Base-by-base conservation (phyloP, 495 filamentous ascomycete species). In the Hypoxylon fuscum region DNA sequence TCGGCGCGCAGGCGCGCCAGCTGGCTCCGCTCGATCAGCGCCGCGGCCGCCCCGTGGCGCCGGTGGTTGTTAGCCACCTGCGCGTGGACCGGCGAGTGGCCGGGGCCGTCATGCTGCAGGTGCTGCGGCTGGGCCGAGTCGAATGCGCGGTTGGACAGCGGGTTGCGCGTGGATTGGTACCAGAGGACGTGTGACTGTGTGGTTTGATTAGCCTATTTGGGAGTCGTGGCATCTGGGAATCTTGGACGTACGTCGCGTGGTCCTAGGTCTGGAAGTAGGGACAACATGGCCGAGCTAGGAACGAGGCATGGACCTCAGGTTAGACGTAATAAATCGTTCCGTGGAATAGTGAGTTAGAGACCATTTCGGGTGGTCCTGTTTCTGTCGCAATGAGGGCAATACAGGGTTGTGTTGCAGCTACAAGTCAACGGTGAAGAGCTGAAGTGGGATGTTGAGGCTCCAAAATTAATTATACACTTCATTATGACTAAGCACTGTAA, bases 221-320 rank as follows among this genome's bases (percentile, higher is more conserved):
- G 53, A 21, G 15, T 66, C 22, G 55, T 69, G 54, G 9, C 15
- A 10, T 11, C 5, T 31, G 27, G 9, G 15, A 5, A 20, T 59
- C 62, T 55, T 67, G 34, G 10, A 74, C 85, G 69, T 82, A 91
- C 90, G 62, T 91, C 87, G 64, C 85, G 87, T 18, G 90, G 89
- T 32, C 83, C 80, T 56, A 93, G 81, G 60, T 85, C 83, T 8
- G 90, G 89, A n/a, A 93, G 83, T 27, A 89, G 82, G 31, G 86
- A 81, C 68, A 90, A 83, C 83, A 85, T 89, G 48, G 56, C 75
- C 43, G 60, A 57, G 57, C 44, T 64, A 59, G 51, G 52, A 58
- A 52, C 21, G 53, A 63, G 48, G 46, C 43, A 29, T 62, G 68
- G 52, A 18, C 18, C 67, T 21, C 25, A 47, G 42, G 43, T 37